Evolutionary conservation across 805 yeast species (phyloP), one percentile per base, ranked within the genome.

Genomic region (Wickerhamomyces rabaulensis): DNA sequence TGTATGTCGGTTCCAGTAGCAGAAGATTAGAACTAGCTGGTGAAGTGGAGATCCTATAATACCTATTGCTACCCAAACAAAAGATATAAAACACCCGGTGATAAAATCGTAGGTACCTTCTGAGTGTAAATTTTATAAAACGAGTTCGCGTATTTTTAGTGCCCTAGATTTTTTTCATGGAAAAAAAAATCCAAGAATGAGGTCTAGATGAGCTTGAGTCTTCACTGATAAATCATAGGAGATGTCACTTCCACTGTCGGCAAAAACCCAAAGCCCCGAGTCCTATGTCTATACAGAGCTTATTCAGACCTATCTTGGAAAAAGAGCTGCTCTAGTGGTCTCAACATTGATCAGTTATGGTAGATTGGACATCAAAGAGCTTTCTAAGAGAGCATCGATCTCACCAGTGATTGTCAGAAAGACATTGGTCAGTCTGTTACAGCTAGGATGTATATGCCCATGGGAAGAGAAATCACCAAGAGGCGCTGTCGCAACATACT

Each of bases 361-460:
- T 13, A 73, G 94, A 49, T 66, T 82, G 31, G 74, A 79, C 0
- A 71, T 82, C 2, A 63, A 62, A 21, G 89, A 86, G 42, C 54
- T 90, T 20, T 62, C 74, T 39, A 61, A 65, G 23, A 65, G 67
- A 43, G 69, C 83, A 3, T 64, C 67, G 9, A 60, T 85, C 42
- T 75, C 83, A 1, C 44, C 69, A 0, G 62, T 75, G 13, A 65
- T 75, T 13, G 78, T 87, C 17, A 82, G 82, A 52, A 76, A 83
- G 29, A 72, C 86, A 0, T 69, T 92, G 39, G 95, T 87, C 5
- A 78, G 91, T 8, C 68, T 92, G 56, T 73, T 91, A 37, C 97
- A 92, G 64, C 70, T 88, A 51, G 79, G 86, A 49, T 85, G 95
- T 63, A 81, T 87, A 9, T 75, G 75, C 21, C 80, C 80, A 57